Evolutionary conservation across 176 grass and related monocot genomes (phyloP), one percentile per base, ranked within the genome.

Genomic region (Musa itinerans): DNA sequence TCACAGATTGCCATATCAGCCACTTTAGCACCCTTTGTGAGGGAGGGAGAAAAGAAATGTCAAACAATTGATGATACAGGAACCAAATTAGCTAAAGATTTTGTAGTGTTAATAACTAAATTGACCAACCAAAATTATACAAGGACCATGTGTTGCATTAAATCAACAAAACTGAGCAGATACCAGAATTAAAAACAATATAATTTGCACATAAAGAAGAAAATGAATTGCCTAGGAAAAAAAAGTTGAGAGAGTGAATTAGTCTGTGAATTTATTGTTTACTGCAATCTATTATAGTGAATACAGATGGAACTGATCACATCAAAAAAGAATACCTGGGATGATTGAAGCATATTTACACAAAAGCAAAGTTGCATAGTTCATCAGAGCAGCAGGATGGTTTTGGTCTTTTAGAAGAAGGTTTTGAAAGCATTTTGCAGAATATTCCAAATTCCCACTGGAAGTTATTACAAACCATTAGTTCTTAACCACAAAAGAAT

Each of bases 341-440:
- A 83, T 74, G 54, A 87, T 65, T 80, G 86, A 86, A 82, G 86
- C 90, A 81, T 94, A 81, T 83, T 91, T 94, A 83, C 88, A 99
- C n/a, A 99, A 82, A 73, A 99, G 88, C 69, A 90, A 80, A 86
- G 86, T 85, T 64, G 88, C 90, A 76, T 94, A 91, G 67, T 99
- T 94, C 75, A 99, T 72, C 63, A 99, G 78, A 72, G 95, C 90
- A 86, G 95, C 86, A 72, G 95, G 95, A 62, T 99, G 95, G 76
- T 89, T 93, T 86, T 99, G 95, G 86, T 94, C 88, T 81, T 93
- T 99, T 50, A 99, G 71, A 83, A 94, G 80, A 53, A 99, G 95
- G 78, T 94, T 90, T 94, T 99, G 95, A 84, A 91, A 94, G 71
- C 95, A 89, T 81, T 85, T 88, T 80, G 87, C 67, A 49, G 95